A percentile compares a stretch with the other conserved stretches of the same genome.
Conservation (phyloP, 371 early-diverging fungal genomes). For the Cladochytrium tenue region DNA sequence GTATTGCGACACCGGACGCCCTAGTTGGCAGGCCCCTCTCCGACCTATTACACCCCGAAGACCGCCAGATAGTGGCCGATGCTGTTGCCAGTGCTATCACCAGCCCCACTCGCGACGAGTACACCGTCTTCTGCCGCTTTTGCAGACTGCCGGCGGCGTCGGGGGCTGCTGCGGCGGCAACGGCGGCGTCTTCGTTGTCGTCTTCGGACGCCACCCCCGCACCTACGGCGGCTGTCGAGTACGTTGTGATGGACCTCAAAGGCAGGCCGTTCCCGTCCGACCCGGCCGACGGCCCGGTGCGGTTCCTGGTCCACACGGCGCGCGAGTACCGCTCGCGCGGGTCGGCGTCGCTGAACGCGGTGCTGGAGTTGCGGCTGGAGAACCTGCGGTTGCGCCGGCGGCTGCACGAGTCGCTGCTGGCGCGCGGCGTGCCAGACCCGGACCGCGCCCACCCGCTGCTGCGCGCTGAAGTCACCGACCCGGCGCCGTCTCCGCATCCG, state of each 20-base stretch:
- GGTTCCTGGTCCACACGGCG: conserved; percentile 17
- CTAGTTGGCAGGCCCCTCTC: conserved; percentile 25
- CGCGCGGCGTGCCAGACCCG: conserved; percentile 26
- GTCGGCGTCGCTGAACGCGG: conserved; percentile 26
- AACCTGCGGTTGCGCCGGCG: conserved; percentile 26
- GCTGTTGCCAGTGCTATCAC: not conserved
- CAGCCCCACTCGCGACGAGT: conserved; percentile 10
- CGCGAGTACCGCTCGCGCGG: conserved; percentile 24
- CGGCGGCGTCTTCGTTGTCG: too few relatives aligned
- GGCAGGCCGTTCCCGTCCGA: conserved; percentile 20
- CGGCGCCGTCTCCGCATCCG: conserved; percentile 6
- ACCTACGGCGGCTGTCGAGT: conserved; percentile 15
- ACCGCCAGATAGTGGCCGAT: conserved; percentile 22
- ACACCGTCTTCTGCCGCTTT: conserved; percentile 26
- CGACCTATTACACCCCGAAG: conserved; percentile 64
- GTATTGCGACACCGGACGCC: conserved; percentile 53
- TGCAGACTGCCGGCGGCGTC: too few relatives aligned
- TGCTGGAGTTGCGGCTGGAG: conserved; percentile 35
- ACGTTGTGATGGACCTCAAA: conserved; percentile 26
- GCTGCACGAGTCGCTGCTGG: conserved; percentile 17
- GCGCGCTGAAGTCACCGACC: conserved; percentile 3
- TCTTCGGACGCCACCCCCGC: too few relatives aligned
- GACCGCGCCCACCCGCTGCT: conserved; percentile 26
- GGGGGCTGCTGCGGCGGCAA: too few relatives aligned
- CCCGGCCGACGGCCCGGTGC: conserved; percentile 2